Base-by-base conservation (phyloP, 371 early-diverging fungal genomes). In the Rhizopus arrhizus region DNA sequence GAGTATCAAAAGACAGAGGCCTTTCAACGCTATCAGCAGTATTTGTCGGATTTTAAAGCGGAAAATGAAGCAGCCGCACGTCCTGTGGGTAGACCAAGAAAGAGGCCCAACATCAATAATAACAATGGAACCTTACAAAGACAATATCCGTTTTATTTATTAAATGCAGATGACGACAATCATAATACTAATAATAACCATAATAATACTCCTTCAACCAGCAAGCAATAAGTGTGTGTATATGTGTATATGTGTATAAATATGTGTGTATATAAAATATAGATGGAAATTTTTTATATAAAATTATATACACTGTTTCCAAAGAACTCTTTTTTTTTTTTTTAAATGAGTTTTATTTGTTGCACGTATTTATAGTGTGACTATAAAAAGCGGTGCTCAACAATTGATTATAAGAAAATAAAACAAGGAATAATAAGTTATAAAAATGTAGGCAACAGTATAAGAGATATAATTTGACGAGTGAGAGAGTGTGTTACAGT, bases 1-100 rank as follows among this genome's bases (percentile, higher is more conserved):
- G 66, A 69, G 15, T 83, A 83, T 57, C 71, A 80, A 52, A 57
- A 72, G 47, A 78, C 81, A 0, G 69, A 74, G 2, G 62, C 68
- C 4, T 77, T 69, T 48, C 70, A 65, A 43, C 54, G 69, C 54
- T 81, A 81, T 47, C 79, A 81, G 49, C 65, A 72, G 49, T 81
- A 81, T 33, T 51, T 78, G 45, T 60, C 46, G 11, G 78, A 79
- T 5, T 82, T 80, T 36, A 72, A 72, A 41, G 62, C 61, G 10
- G 74, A 77, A 60, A 73, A 85, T 66, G 85, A 72, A 64, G 72
- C 74, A 41, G 68, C 75, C 28, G 71, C 71, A 48, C 64, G 70
- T 5, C 68, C 74, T 9, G 74, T 70, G 1, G 74, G 74, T n/a
- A 65, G 71, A 53, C 74, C 74, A 28, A 55, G 70, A 53, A 73